phyloP scores from a whole-genome alignment of 257 asterid species.

The Anisodus tanguticus region DNA sequence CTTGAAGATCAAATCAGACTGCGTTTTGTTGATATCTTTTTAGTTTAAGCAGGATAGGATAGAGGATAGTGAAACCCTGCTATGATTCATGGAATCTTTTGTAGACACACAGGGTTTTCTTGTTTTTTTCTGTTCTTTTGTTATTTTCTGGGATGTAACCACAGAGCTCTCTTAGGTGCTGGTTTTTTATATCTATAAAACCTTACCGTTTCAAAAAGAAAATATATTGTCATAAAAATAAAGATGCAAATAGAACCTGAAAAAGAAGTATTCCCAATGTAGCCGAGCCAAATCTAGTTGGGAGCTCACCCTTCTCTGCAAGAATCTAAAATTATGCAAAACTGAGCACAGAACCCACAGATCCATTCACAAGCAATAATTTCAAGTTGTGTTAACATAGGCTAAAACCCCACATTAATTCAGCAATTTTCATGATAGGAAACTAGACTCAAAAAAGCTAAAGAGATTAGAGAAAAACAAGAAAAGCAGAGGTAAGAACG shows the following conservation, averaged over 20 bases:
- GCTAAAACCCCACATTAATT: neutral
- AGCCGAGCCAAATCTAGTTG: slow-evolving; percentile 97
- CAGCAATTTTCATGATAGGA: slow-evolving; percentile 20
- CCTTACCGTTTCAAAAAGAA: neutral
- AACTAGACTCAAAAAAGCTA: neutral
- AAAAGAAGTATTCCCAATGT: slow-evolving; percentile 93
- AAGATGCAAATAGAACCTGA: slow-evolving; percentile 60
- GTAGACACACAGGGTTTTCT: neutral
- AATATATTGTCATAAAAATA: neutral
- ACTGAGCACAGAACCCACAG: slow-evolving; percentile 43
- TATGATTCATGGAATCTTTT: neutral
- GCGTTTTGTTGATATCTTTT: slow-evolving; percentile 17
- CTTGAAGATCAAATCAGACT: slow-evolving; percentile 23
- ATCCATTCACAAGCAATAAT: slow-evolving; percentile 20
- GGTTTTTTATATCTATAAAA: neutral
- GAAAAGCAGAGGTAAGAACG: slow-evolving; percentile 10
- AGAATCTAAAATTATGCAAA: slow-evolving; percentile 70
- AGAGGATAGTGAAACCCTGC: neutral
- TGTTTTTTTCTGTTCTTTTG: neutral
- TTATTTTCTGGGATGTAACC: neutral
- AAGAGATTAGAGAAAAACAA: neutral
- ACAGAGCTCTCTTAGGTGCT: slow-evolving; percentile 9
- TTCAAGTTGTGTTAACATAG: slow-evolving; percentile 10
- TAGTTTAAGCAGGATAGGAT: neutral
- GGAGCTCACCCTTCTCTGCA: slow-evolving; percentile 99